phyloP scores from a whole-genome alignment of 768 basidiomycete genomes.

The Podaxis carcinomalis region DNA sequence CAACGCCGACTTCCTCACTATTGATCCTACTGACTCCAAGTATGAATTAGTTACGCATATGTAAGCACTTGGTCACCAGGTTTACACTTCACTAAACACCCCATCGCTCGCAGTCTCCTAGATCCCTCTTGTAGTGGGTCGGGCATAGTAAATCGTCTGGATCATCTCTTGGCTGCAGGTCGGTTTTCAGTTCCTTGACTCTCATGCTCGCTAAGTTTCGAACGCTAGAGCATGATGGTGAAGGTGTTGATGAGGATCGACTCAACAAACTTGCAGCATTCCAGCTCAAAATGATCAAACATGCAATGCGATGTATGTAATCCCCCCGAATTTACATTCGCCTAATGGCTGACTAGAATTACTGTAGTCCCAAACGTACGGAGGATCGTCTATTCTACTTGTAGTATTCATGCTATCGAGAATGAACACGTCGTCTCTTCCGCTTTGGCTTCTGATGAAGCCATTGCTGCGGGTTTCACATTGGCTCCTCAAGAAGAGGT shows the following conservation, averaged over 20 bases:
- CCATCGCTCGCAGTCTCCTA: slow-evolving; percentile 56
- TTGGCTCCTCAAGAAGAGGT: slow-evolving; percentile 68
- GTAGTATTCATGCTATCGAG: slow-evolving; percentile 86
- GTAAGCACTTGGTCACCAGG: slow-evolving; percentile 39
- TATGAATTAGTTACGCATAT: slow-evolving; percentile 79
- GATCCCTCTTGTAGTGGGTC: slow-evolving; percentile 98
- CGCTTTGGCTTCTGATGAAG: slow-evolving; percentile 71
- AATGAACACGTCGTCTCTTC: slow-evolving; percentile 88
- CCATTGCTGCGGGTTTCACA: slow-evolving; percentile 50
- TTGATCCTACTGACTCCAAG: slow-evolving; percentile 61
- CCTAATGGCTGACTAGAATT: slow-evolving; percentile 3
- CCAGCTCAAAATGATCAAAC: slow-evolving; percentile 86
- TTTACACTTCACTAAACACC: background rate
- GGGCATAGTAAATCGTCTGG: slow-evolving; percentile 86
- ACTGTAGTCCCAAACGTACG: slow-evolving; percentile 66
- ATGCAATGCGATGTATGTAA: slow-evolving; percentile 85
- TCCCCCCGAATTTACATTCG: background rate
- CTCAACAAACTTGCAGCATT: slow-evolving; percentile 83
- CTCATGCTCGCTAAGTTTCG: background rate
- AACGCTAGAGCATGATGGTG: slow-evolving; percentile 50
- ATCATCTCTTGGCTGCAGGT: slow-evolving; percentile 79
- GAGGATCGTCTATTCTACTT: slow-evolving; percentile 96
- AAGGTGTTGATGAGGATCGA: slow-evolving; percentile 58
- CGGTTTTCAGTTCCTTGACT: slow-evolving; percentile 15
- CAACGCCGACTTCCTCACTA: slow-evolving; percentile 78